Evolutionary conservation across 345 rosid species (phyloP), one percentile per base, ranked within the genome.

Genomic region (Acer campestre): DNA sequence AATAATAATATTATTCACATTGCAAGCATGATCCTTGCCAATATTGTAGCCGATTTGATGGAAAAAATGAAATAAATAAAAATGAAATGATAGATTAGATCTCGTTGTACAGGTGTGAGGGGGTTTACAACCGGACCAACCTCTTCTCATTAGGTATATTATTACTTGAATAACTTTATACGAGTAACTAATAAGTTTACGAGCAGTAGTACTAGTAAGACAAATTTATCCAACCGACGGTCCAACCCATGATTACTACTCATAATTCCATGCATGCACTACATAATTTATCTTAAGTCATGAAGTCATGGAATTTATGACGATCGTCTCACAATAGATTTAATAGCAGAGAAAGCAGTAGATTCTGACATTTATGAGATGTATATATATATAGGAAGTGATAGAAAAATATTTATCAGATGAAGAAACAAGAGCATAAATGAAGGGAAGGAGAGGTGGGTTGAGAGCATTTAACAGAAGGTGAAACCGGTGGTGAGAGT

Each of bases 381-480:
- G 46, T 22, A 63, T 14, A 4, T 25, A 62, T 40, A 63, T 2
- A 46, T 18, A 10, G 70, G 18, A 63, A 29, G 77, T 18, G 62
- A 63, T 25, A 42, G 59, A 46, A 40, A 61, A 35, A 35, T 35
- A 8, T 13, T 7, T 35, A 10, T 3, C 12, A 62, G 46, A 29
- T 7, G 13, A 53, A 55, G 73, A 35, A 46, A 20, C 3, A 73
- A 61, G 61, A 73, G 73, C 79, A 84, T 83, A 81, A 83, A 86
- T 81, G 88, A 82, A 80, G 72, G 79, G 69, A 82, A 82, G 80
- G 55, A 75, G 83, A 73, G 87, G 89, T 86, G 85, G 89, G 81
- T 85, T 86, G 88, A 71, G 82, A 75, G 86, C 91, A 83, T 86
- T 88, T 58, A 87, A 83, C 82, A 65, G 71, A 62, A 61, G 68